These are phyloP conservation scores for Dendrobium catenatum DNA, from an alignment of 106 monocot species.

Conservation along the genomic window DNA sequence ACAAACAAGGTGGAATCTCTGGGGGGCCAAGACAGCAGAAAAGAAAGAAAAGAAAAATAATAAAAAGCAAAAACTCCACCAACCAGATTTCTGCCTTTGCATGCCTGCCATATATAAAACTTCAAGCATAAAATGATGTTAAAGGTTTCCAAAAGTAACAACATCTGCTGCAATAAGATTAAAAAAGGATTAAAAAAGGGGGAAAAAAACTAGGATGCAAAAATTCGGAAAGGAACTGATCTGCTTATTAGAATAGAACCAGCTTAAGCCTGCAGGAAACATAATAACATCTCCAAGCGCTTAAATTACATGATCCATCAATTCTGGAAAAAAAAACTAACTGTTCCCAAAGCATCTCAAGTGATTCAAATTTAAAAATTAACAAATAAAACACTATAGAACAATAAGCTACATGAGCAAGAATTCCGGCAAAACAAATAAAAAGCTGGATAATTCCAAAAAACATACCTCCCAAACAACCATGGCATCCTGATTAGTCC, in stretches of 20 bases:
- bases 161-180: neutral
- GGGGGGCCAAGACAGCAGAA: neutral
- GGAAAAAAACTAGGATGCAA: neutral
- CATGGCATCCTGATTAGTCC: constrained; percentile 65
- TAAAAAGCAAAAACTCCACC: neutral
- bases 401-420: neutral
- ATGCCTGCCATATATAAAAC: neutral
- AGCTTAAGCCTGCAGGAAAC: neutral
- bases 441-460: neutral
- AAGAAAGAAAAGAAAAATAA: neutral
- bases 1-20: neutral
- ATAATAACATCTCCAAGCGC: neutral
- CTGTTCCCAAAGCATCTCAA: neutral
- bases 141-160: neutral
- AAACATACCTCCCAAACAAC: constrained; percentile 46
- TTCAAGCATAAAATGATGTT: neutral
- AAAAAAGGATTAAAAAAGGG: neutral
- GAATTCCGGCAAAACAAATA: neutral
- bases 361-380: neutral
- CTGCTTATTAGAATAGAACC: neutral
- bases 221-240: neutral
- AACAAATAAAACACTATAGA: neutral
- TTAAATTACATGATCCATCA: neutral
- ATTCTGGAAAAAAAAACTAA: neutral
- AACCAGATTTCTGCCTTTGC: neutral